Evolutionary conservation across 495 filamentous ascomycete genomes (phyloP), one percentile per base, ranked within the genome.

Genomic region (Aspergillus indologenus): DNA sequence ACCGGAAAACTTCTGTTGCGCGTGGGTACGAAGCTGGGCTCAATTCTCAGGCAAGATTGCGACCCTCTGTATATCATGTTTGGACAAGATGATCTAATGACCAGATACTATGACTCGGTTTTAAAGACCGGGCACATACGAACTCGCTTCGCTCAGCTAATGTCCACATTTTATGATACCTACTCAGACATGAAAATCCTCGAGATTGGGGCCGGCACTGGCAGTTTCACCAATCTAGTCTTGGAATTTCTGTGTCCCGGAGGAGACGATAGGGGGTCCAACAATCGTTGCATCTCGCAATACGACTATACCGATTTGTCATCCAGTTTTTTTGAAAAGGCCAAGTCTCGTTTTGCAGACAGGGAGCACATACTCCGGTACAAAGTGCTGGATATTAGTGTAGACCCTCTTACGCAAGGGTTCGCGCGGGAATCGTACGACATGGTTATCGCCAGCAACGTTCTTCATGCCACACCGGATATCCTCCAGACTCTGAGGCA

Each of bases 341-440:
- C 44, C 5, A n/a, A 20, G n/a, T n/a, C 44, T 20, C 44, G 44
- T 7, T 18, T 46, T 17, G n/a, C n/a, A 0, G 44, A 46, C 20
- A 15, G 44, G 44, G 44, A n/a, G 6, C 11, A 46, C 1, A 46
- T 46, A 1, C 44, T 46, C 5, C 44, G n/a, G 8, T 20, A 7
- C n/a, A 46, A 46, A 17, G 44, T 46, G 44, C n/a, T 46, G 44
- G n/a, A 46, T n/a, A 46, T 46, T 17, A 20, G 20, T 7, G 5
- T 46, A 17, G 44, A 46, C 5, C 44, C 44, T 6, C n/a, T 20
- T 5, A 7, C n/a, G n/a, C 44, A 46, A 20, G 44, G 44, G 44
- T 46, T 46, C 5, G n/a, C n/a, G 44, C n/a, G n/a, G 44, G 44
- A 20, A n/a, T 46, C 44, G 44, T 46, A 46, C 17, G 44, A 46